Evolutionary conservation across 2,329 filamentous ascomycete species (phyloP).

Genomic region (Pestalotiopsis sp.): DNA sequence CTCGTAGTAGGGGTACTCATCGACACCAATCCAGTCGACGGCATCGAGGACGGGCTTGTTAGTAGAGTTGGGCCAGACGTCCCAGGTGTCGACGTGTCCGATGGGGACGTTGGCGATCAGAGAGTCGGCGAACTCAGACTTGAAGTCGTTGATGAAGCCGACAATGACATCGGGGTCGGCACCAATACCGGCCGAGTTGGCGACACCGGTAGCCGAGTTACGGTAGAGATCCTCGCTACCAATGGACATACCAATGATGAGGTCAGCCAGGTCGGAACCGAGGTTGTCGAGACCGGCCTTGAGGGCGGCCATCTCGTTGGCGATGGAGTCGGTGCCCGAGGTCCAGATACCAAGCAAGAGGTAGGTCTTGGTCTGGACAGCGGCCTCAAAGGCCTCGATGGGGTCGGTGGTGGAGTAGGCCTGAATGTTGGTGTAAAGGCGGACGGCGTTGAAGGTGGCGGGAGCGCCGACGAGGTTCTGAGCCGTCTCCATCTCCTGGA

Average conservation of each 20-base stretch:
- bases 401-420: constrained; percentile 72
- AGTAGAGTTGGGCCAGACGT: constrained; percentile 59
- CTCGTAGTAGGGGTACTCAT: constrained; percentile 70
- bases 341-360: constrained; percentile 69
- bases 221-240: constrained; percentile 71
- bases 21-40: constrained; percentile 65
- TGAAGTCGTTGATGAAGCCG: constrained; percentile 67
- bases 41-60: constrained; percentile 63
- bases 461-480: constrained; percentile 46
- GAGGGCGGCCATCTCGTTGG: constrained; percentile 62
- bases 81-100: constrained; percentile 72
- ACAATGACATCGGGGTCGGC: constrained; percentile 60
- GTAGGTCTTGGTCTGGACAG: constrained; percentile 59
- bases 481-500: constrained; percentile 46
- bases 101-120: constrained; percentile 50
- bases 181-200: constrained; percentile 64
- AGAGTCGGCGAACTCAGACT: constrained; percentile 53
- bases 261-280: constrained; percentile 53
- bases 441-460: constrained; percentile 58
- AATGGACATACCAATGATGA: constrained; percentile 66
- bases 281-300: constrained; percentile 55
- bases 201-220: constrained; percentile 58
- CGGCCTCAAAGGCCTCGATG: constrained; percentile 77
- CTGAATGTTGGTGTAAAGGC: constrained; percentile 70
- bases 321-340: constrained; percentile 55